Base-by-base conservation (phyloP, 2,329 filamentous ascomycete genomes). In the Scedosporium minutisporum region DNA sequence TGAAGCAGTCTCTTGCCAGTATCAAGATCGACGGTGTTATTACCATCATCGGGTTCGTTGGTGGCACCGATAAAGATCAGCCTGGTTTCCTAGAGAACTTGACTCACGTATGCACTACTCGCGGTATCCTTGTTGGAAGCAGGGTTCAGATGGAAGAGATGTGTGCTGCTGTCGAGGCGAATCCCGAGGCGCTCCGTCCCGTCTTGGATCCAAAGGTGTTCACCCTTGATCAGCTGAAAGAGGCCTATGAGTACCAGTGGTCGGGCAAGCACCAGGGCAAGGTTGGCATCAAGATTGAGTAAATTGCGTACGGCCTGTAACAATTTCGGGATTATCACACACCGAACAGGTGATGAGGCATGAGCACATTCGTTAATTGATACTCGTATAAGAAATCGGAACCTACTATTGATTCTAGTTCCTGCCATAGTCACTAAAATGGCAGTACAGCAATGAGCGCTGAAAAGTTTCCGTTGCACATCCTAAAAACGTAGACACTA, bases 91-190 rank as follows among this genome's bases (percentile, higher is more conserved):
- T 74, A 5, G 72, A 73, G 62, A 71, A 68, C 64, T 65, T 76
- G 12, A 65, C 33, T 29, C 66, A 68, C 38, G 57, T 71, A 16
- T 75, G 76, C 69, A 82, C 75, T 0, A 74, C 76, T 6, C 71
- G 81, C 3, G 80, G 79, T 29, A 65, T 82, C 3, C 70, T 79
- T 51, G 77, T 78, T 6, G 81, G 81, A 3, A 79, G 64, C 67
- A 70, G 78, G 16, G 53, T 69, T 3, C 76, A 80, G 72, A 77
- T 83, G 71, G 79, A 82, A 69, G 80, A 82, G 9, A 80, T 83
- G 77, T 76, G 75, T 65, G 70, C 73, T 1, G 79, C 78, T 16
- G 75, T 83, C 62, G 80, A 82, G 65, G 77, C 72, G 21, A 74
- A 74, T 58, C 76, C 78, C 4, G 71, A 74, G 25, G 77, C 76